A percentile compares a stretch with the other conserved stretches of the same genome.
Evolutionary conservation across 208 protist species (phyloP).

Genomic region (Zelonia costaricensis): DNA sequence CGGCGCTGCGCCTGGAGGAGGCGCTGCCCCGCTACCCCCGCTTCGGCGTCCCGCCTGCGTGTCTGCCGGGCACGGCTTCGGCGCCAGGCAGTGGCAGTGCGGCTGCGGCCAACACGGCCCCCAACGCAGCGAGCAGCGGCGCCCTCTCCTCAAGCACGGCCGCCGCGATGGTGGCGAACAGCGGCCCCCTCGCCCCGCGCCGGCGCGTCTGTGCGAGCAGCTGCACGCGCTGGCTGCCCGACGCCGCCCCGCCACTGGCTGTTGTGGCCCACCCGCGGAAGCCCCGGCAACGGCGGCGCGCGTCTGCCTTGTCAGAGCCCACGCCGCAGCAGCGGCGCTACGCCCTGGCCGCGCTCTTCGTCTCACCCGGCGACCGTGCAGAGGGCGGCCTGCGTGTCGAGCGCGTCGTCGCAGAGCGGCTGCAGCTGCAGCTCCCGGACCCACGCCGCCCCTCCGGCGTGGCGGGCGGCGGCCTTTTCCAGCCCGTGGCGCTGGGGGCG

Average conservation of each 20-base stretch:
- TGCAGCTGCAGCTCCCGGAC: constrained; percentile 55
- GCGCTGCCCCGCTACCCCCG: constrained; percentile 62
- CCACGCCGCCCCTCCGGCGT: constrained; percentile 9
- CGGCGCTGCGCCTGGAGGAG: constrained; percentile 31
- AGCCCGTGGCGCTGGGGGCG: constrained; percentile 14
- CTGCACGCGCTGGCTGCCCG: constrained; percentile 29
- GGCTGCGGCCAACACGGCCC: background rate
- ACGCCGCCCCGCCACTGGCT: constrained; percentile 11
- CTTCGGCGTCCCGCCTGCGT: constrained; percentile 31
- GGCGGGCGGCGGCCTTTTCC: constrained; percentile 14
- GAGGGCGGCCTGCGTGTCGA: constrained; percentile 40
- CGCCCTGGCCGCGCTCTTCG: constrained; percentile 63
- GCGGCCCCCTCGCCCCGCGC: background rate
- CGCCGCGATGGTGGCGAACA: background rate
- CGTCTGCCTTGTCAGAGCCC: background rate
- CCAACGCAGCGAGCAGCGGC: background rate
- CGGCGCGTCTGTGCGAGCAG: constrained; percentile 19
- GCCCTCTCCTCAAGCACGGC: background rate
- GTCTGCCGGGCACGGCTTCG: background rate
- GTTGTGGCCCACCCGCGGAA: constrained; percentile 12
- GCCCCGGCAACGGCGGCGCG: background rate
- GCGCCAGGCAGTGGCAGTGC: no score
- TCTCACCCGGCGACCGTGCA: constrained; percentile 41
- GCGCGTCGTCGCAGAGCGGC: constrained; percentile 61
- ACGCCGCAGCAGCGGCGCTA: constrained; percentile 25